phyloP scores from a whole-genome alignment of 1,284 basidiomycete species.

The Leccinum subrobustum region DNA sequence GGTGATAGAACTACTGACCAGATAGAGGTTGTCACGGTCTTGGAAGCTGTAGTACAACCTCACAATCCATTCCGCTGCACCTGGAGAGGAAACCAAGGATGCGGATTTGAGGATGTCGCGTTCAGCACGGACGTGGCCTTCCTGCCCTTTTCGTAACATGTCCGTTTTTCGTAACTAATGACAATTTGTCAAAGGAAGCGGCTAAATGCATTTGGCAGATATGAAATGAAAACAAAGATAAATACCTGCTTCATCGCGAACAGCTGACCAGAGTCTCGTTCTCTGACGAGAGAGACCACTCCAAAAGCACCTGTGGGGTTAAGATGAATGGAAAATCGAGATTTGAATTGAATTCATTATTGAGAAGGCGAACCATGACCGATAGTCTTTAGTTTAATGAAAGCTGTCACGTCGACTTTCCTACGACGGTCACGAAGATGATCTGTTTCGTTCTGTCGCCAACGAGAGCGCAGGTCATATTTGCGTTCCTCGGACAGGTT shows the following conservation, averaged over 20 bases:
- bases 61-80: conserved; percentile 89
- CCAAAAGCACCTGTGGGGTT: conserved; percentile 81
- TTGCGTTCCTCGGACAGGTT: conserved; percentile 71
- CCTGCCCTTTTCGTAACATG: conserved; percentile 97
- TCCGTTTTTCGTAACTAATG: conserved; percentile 87
- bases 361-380: conserved; percentile 72
- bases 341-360: conserved; percentile 25
- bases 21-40: conserved; percentile 90
- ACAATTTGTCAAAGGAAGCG: conserved; percentile 23
- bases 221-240: conserved; percentile 29
- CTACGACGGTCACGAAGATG: conserved; percentile 83
- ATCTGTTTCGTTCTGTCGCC: conserved; percentile 86
- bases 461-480: conserved; percentile 69
- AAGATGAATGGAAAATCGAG: conserved; percentile 27
- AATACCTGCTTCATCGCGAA: conserved; percentile 95
- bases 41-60: conserved; percentile 90
- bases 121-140: conserved; percentile 92
- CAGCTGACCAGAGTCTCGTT: conserved; percentile 75
- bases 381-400: conserved; percentile 91
- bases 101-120: conserved; percentile 86
- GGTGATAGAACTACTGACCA: conserved; percentile 60
- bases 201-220: conserved; percentile 28
- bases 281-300: conserved; percentile 90
- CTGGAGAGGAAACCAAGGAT: conserved; percentile 65
- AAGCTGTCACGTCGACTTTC: conserved; percentile 83